Evolutionary conservation across 192 early-diverging fungal genomes (phyloP), one percentile per base, ranked within the genome.

Genomic region (Borealophlyctis nickersoniae): DNA sequence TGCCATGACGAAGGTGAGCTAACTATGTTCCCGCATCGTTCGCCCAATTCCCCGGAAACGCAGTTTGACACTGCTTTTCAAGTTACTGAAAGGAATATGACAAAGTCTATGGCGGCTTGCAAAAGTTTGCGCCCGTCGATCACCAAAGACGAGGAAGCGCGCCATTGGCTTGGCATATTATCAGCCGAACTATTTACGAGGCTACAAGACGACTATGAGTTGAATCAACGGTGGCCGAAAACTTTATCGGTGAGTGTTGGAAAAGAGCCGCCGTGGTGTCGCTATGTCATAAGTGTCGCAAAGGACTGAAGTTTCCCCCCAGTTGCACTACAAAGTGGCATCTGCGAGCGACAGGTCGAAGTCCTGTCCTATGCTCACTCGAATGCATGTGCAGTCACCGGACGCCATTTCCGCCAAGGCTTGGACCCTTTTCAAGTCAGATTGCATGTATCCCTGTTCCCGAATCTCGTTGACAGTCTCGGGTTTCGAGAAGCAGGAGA

Each of bases 161-260:
- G 62, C 49, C 70, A 61, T 22, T 88, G 87, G 87, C 49, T 82
- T 11, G 69, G 55, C 22, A 77, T 86, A 29, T 58, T 88, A 9
- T 65, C 72, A 7, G 22, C 62, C 24, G 87, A 88, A 62, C 59
- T 86, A 22, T 83, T 70, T 49, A 69, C 67, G 3, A 63, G 86
- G 5, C 61, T 88, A 2, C 48, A 63, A 28, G 73, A 77, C 34
- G 81, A 88, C 32, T 70, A 60, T 60, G 82, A 84, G n/a, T 53
- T 67, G 1, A 48, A 80, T 56, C 26, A 32, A 19, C 39, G 83
- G 52, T 86, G 81, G 81, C 83, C 86, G 36, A 82, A 68, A 29
- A 80, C 71, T 1, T 35, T 87, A 7, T 49, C 65, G 32, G 70
- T 86, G 51, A 61, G 52, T n/a, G 36, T 33, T 28, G 36, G 58